These are phyloP conservation scores for Teratosphaeria epicoccoides DNA, from an alignment of 2,329 filamentous ascomycete genomes.

Conservation along the genomic window DNA sequence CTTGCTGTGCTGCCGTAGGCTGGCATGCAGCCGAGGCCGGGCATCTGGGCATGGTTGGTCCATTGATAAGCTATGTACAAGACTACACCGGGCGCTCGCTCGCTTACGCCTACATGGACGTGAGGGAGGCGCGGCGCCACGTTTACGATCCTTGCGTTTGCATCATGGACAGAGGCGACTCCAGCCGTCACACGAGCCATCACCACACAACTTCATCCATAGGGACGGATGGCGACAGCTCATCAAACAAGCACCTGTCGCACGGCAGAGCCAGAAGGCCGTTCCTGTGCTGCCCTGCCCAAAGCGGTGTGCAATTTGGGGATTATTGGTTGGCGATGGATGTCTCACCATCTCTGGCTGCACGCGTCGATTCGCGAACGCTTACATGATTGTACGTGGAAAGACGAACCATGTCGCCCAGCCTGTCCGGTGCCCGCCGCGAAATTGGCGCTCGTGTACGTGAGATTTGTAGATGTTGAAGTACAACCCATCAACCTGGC, in stretches of 20 bases:
- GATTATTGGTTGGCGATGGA: neutral
- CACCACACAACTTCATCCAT: neutral
- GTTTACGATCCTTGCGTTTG: neutral
- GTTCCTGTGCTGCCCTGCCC: neutral
- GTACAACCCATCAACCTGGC: too few relatives aligned
- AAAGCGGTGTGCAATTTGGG: neutral
- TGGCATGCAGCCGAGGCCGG: neutral
- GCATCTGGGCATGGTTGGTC: neutral
- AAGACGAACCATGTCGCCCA: too few relatives aligned
- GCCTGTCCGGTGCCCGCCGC: too few relatives aligned
- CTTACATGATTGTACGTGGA: too few relatives aligned
- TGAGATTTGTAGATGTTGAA: too few relatives aligned
- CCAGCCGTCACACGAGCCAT: neutral
- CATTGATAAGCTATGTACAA: neutral
- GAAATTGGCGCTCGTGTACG: too few relatives aligned
- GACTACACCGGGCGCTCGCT: neutral
- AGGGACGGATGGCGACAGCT: neutral
- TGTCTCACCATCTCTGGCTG: neutral
- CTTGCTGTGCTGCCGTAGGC: neutral
- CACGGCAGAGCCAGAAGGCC: neutral
- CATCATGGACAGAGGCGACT: neutral
- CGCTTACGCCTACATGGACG: neutral
- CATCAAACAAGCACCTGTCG: neutral
- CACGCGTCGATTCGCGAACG: too few relatives aligned
- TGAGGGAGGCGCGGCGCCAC: too few relatives aligned